Percentiles rank a stretch among this genome's conserved stretches.
phyloP scores from a whole-genome alignment of 768 basidiomycete species.

The Boletus sp. region DNA sequence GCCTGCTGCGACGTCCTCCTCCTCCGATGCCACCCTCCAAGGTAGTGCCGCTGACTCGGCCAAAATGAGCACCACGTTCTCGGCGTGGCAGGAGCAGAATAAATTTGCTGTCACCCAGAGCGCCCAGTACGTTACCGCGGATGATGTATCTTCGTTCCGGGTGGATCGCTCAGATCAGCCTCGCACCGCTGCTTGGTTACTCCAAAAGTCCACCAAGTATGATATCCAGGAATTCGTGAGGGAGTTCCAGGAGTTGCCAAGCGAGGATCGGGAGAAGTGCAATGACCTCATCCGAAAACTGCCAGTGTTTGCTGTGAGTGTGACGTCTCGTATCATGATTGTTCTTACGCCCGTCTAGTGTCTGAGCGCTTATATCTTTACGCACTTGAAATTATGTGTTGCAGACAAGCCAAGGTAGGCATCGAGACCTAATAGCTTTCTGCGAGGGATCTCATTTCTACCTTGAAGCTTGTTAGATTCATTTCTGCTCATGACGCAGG shows the following conservation, averaged over 20 bases:
- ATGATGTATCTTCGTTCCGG: conserved; percentile 24
- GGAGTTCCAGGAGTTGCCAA: conserved; percentile 9
- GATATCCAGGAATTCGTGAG: conserved; percentile 22
- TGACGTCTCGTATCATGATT: background rate
- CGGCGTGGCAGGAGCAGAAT: conserved; percentile 18
- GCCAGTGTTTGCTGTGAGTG: conserved; percentile 24
- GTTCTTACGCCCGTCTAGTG: conserved; percentile 13
- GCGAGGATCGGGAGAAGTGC: conserved; percentile 17
- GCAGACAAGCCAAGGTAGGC: conserved; percentile 16
- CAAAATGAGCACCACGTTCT: conserved; percentile 17
- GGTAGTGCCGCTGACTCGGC: background rate
- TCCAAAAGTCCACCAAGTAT: conserved; percentile 22
- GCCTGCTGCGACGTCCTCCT: background rate
- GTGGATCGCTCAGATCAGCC: conserved; percentile 27
- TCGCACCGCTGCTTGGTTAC: conserved; percentile 13
- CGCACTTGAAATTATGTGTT: conserved; percentile 26
- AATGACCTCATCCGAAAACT: conserved; percentile 13
- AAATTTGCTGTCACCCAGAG: conserved; percentile 6
- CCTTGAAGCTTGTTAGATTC: conserved; percentile 17
- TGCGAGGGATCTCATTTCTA: background rate
- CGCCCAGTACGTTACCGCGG: conserved; percentile 16
- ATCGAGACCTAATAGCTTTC: background rate
- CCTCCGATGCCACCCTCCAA: background rate
- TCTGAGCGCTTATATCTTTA: conserved; percentile 23
- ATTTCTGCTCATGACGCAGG: conserved; percentile 13